These are phyloP conservation scores for Pinus albicaulis DNA, from an alignment of 75 land plant genomes.

Conservation along the genomic window DNA sequence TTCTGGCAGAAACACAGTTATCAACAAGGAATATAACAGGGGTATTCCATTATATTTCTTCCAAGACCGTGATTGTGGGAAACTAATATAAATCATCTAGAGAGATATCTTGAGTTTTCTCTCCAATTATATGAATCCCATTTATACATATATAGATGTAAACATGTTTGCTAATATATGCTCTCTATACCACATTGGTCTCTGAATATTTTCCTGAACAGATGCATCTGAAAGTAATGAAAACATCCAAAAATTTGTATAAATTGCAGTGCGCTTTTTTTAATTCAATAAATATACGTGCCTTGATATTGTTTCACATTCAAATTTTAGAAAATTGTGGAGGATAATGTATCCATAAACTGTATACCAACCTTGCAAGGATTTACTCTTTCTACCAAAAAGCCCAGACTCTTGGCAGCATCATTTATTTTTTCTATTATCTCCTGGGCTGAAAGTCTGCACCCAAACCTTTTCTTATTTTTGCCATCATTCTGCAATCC, in stretches of 20 bases:
- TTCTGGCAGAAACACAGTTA: background rate
- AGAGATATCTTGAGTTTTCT: background rate
- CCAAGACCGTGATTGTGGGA: background rate
- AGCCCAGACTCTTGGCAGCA: constrained; percentile 34
- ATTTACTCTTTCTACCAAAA: constrained; percentile 35
- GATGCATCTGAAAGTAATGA: too few species aligned
- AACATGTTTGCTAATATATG: too few species aligned
- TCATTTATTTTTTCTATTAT: constrained; percentile 40
- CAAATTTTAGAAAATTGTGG: background rate
- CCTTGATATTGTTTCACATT: background rate
- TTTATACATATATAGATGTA: too few species aligned
- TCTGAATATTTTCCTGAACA: too few species aligned
- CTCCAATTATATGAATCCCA: too few species aligned
- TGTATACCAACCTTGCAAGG: constrained; percentile 24
- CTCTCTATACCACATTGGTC: too few species aligned
- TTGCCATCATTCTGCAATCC: constrained; percentile 19
- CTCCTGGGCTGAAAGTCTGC: constrained; percentile 28
- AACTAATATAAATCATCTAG: background rate
- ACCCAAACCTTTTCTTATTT: constrained; percentile 36
- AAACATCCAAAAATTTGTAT: too few species aligned
- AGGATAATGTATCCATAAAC: background rate
- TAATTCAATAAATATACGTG: background rate
- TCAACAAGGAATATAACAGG: background rate
- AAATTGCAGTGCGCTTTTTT: too few species aligned
- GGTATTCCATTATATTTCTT: background rate